phyloP scores from a whole-genome alignment of 2,329 filamentous ascomycete species.

The Ophiocordyceps robertsii region DNA sequence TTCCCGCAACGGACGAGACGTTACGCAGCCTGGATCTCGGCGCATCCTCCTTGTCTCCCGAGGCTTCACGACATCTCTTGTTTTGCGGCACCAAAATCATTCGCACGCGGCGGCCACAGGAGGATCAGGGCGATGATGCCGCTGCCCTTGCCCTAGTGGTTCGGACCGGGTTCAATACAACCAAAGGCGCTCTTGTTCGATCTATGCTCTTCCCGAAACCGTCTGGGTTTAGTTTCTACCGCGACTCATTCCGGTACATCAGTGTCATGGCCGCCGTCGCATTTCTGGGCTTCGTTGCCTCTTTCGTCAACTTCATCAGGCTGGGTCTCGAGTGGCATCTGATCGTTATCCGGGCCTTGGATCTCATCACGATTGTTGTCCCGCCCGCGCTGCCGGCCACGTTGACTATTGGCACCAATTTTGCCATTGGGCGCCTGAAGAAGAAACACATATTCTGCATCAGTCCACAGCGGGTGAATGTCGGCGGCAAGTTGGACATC shows the following conservation, averaged over 20 bases:
- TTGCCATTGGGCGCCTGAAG: slow-evolving; percentile 76
- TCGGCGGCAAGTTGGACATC: slow-evolving; percentile 88
- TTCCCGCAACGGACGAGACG: slow-evolving; percentile 68
- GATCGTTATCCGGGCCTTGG: slow-evolving; percentile 82
- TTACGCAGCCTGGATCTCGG: slow-evolving; percentile 64
- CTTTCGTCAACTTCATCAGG: slow-evolving; percentile 84
- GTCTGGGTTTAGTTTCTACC: slow-evolving; percentile 96
- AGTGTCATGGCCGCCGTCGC: slow-evolving; percentile 90
- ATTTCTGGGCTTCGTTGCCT: slow-evolving; percentile 73
- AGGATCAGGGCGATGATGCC: slow-evolving; percentile 73
- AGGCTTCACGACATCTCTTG: slow-evolving; percentile 77
- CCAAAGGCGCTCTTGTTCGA: slow-evolving; percentile 85
- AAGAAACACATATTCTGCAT: slow-evolving; percentile 93
- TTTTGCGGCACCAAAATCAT: slow-evolving; percentile 96
- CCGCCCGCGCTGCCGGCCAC: slow-evolving; percentile 90
- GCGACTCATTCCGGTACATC: slow-evolving; percentile 95
- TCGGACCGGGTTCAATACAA: slow-evolving; percentile 92
- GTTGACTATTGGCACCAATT: slow-evolving; percentile 91
- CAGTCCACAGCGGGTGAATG: slow-evolving; percentile 91
- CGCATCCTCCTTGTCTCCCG: slow-evolving; percentile 69
- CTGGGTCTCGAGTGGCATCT: slow-evolving; percentile 75
- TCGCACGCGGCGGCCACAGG: slow-evolving; percentile 75
- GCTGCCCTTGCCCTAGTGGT: slow-evolving; percentile 86
- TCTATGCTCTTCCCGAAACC: slow-evolving; percentile 99
- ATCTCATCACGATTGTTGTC: slow-evolving; percentile 95